Evolutionary conservation across 352 stramenopile genomes (phyloP), one percentile per base, ranked within the genome.

Genomic region (Aphanomyces astaci): DNA sequence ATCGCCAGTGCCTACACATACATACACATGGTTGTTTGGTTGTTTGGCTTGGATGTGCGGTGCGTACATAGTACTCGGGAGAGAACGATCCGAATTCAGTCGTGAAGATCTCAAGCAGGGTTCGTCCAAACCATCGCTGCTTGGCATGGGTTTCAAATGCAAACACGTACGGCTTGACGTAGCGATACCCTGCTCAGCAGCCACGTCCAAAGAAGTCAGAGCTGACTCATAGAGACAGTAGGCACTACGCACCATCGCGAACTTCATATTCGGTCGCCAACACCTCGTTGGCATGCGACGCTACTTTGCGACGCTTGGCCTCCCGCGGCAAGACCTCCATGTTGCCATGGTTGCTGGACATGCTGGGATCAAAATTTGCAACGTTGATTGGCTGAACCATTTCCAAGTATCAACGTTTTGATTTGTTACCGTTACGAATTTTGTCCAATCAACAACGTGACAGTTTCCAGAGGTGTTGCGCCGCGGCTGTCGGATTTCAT

Each of bases 91-190:
- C 86, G 71, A 95, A 95, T 66, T 95, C 87, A 25, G 79, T 78
- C 13, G 78, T 81, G 71, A 96, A 98, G 59, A 98, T 85, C 72
- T 97, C 87, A 24, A 98, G 67, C 56, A 98, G 74, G 64, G 90
- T 78, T n/a, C 84, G 80, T 2, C 81, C 78, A 56, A 98, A 83
- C 96, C 96, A 99, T 43, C 96, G 86, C 74, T 87, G 75, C 71
- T 99, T 99, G 59, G 95, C 94, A 76, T 94, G 92, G 31, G 94
- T 98, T 36, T 86, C 78, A 77, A 98, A 99, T 66, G 97, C 92
- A 72, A 97, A 98, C 59, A 96, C 85, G 75, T 99, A 99, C 15
- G 96, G 95, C 78, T 89, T 79, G 27, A 97, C 86, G 66, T 90
- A 78, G 28, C 87, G 80, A 67, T 92, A 93, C 2, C 84, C 87